phyloP scores from a whole-genome alignment of 768 basidiomycete genomes.

The Agaricus sinodeliciosus region DNA sequence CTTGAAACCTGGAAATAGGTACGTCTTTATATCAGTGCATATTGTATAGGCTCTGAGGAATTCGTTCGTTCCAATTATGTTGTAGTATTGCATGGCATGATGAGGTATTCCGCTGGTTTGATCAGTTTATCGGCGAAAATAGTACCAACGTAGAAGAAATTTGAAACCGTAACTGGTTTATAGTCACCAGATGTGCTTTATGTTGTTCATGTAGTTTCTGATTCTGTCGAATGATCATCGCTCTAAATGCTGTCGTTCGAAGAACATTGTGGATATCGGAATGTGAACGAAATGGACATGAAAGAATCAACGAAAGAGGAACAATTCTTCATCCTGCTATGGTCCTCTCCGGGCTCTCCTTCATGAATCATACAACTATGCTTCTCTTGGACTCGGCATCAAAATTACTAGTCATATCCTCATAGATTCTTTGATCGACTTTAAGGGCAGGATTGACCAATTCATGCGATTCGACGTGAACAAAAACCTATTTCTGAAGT shows the following conservation, averaged over 20 bases:
- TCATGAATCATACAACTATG: background rate
- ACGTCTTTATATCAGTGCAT: conserved; percentile 5
- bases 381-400: conserved; percentile 7
- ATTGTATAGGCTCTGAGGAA: no score
- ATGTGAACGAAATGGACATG: no score
- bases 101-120: conserved; percentile 91
- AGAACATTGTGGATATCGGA: no score
- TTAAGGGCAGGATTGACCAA: conserved; percentile 12
- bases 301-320: no score
- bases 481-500: conserved; percentile 11
- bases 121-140: conserved; percentile 48
- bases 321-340: no score
- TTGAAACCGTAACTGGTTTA: no score
- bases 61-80: no score
- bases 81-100: conserved; percentile 87
- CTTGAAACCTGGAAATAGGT: conserved; percentile 72
- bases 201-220: no score
- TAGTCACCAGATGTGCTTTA: no score
- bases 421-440: conserved; percentile 8
- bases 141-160: no score
- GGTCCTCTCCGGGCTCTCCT: no score
- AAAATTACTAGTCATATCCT: conserved; percentile 4
- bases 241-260: no score
- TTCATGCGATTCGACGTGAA: conserved; percentile 20
- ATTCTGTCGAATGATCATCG: background rate